Conservation (phyloP, 2,329 filamentous ascomycete species). For the Fusarium compactum region DNA sequence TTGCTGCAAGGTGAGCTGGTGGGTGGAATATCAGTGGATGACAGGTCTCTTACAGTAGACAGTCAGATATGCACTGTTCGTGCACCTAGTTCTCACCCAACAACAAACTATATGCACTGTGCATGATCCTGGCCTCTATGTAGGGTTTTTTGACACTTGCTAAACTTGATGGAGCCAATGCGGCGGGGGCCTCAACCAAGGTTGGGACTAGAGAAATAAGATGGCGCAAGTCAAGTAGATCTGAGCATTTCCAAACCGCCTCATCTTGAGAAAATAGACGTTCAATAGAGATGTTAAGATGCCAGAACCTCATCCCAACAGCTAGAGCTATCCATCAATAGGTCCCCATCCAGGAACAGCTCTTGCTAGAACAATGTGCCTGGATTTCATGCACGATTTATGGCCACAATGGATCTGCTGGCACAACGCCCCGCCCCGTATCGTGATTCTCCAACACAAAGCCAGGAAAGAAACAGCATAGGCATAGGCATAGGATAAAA, state of each 20-base stretch:
- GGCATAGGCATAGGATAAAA: slow-evolving; percentile 9
- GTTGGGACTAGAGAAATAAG: slow-evolving; percentile 36
- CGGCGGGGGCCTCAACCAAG: slow-evolving; percentile 36
- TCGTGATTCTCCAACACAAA: slow-evolving; percentile 40
- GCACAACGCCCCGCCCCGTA: slow-evolving; percentile 43
- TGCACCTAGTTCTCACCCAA: no score
- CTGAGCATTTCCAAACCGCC: slow-evolving; percentile 19
- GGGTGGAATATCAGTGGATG: slow-evolving; percentile 37
- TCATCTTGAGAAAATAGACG: slow-evolving; percentile 1
- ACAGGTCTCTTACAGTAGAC: slow-evolving; percentile 22
- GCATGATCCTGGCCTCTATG: slow-evolving; percentile 15
- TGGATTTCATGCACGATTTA: slow-evolving; percentile 41
- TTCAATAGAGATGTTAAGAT: background rate
- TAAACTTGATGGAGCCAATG: slow-evolving; percentile 25
- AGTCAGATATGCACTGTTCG: slow-evolving; percentile 13
- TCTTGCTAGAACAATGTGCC: slow-evolving; percentile 38
- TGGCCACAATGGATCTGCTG: slow-evolving; percentile 47
- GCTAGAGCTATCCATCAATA: background rate
- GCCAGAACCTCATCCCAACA: slow-evolving; percentile 4
- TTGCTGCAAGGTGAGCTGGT: slow-evolving; percentile 47
- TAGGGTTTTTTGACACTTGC: slow-evolving; percentile 24
- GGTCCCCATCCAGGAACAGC: slow-evolving; percentile 30
- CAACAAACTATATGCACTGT: slow-evolving; percentile 30
- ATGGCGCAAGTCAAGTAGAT: slow-evolving; percentile 39
- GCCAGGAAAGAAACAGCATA: slow-evolving; percentile 32